Evolutionary conservation across 768 basidiomycete species (phyloP).

Genomic region (Auricularia sp.): DNA sequence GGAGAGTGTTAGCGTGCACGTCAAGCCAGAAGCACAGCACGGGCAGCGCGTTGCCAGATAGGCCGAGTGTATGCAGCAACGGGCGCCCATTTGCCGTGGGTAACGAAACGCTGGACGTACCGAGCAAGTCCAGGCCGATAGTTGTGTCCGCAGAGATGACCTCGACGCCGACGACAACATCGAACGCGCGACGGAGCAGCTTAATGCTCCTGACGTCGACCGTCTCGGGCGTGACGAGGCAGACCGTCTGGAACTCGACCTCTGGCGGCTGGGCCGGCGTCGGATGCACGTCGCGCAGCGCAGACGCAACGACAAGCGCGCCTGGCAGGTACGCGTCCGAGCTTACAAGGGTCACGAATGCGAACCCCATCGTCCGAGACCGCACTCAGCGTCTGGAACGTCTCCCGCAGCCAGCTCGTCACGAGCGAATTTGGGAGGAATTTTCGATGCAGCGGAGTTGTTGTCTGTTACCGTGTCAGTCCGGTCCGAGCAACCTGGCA

Average conservation of each 20-base stretch:
- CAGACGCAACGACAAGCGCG: constrained; percentile 75
- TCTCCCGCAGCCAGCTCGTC: background rate
- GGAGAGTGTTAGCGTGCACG: constrained; percentile 6
- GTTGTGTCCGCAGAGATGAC: constrained; percentile 61
- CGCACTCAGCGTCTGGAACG: background rate
- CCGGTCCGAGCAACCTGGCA: no score
- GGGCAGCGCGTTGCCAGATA: background rate
- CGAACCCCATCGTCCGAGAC: constrained; percentile 32
- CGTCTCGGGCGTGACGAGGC: constrained; percentile 89
- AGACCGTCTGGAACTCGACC: constrained; percentile 70
- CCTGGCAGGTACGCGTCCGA: constrained; percentile 90
- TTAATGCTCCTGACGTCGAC: constrained; percentile 77
- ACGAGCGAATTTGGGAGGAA: background rate
- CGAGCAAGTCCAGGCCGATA: constrained; percentile 66
- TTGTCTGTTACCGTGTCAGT: no score
- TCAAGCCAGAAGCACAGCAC: constrained; percentile 7
- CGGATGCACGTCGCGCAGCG: constrained; percentile 72
- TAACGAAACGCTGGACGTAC: constrained; percentile 35
- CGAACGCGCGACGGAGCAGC: constrained; percentile 66
- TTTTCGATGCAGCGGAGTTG: background rate
- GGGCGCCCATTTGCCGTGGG: constrained; percentile 12
- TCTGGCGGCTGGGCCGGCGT: constrained; percentile 41
- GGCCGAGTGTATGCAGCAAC: constrained; percentile 5
- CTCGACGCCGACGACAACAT: constrained; percentile 88
- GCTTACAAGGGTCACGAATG: constrained; percentile 87